phyloP scores from a whole-genome alignment of 208 protist species.

The Wallacemonas collosoma region DNA sequence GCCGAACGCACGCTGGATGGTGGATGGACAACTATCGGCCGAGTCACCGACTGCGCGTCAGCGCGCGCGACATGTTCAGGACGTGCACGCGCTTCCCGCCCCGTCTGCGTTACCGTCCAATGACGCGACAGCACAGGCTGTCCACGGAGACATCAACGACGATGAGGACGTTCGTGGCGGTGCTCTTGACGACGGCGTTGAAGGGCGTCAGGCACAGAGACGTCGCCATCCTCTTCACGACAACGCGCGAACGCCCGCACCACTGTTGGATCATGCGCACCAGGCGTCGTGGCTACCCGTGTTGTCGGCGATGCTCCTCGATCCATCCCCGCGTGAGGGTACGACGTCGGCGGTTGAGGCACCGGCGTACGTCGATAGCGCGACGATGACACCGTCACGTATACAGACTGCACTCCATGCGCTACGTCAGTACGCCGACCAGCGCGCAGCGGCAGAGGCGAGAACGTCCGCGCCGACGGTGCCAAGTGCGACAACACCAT shows the following conservation, averaged over 20 bases:
- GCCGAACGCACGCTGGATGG: conserved; percentile 13
- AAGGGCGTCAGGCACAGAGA: too few relatives aligned
- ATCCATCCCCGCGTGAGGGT: background rate
- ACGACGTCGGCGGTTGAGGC: too few relatives aligned
- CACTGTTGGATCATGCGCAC: background rate
- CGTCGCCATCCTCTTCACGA: too few relatives aligned
- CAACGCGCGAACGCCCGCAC: too few relatives aligned
- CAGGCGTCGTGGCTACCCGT: conserved; percentile 8
- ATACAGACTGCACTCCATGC: background rate
- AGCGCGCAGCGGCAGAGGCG: too few relatives aligned
- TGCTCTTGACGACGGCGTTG: too few relatives aligned
- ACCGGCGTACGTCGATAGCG: background rate
- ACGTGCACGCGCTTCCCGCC: too few relatives aligned
- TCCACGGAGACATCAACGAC: too few relatives aligned
- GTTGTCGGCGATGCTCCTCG: conserved; percentile 1
- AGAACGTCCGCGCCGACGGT: background rate
- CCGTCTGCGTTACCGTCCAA: too few relatives aligned
- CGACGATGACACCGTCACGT: background rate
- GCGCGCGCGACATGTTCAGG: too few relatives aligned
- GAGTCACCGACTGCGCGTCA: background rate
- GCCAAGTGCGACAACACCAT: background rate
- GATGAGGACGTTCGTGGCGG: too few relatives aligned
- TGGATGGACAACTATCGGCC: background rate
- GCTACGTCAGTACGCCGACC: conserved; percentile 1
- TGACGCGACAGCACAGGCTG: too few relatives aligned